phyloP scores from a whole-genome alignment of 805 yeast genomes.

The Saccharomyces jurei region DNA sequence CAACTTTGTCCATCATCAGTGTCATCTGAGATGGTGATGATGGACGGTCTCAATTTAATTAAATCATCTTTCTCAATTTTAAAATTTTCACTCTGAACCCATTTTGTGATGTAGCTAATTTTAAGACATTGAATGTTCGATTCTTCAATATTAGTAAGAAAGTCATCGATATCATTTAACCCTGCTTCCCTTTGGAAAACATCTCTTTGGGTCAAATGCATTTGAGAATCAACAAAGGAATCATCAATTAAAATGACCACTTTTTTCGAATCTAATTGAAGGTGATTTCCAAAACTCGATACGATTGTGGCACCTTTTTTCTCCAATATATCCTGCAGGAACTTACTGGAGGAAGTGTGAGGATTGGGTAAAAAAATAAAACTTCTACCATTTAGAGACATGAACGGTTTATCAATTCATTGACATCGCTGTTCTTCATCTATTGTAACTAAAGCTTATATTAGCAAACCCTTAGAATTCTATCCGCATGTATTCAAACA shows the following conservation, averaged over 20 bases:
- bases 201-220: conserved; percentile 7
- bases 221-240: conserved; percentile 15
- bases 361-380: conserved; percentile 19
- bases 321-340: conserved; percentile 12
- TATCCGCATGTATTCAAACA: not conserved
- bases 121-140: conserved; percentile 9
- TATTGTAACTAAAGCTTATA: not conserved
- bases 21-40: not conserved
- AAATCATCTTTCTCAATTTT: not conserved
- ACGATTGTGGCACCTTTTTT: conserved; percentile 19
- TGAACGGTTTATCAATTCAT: not conserved
- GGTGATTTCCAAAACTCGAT: not conserved
- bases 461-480: not conserved
- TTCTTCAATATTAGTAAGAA: conserved; percentile 6
- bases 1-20: not conserved
- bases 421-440: not conserved
- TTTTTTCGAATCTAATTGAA: not conserved
- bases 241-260: conserved; percentile 19
- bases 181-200: conserved; percentile 20
- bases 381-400: not conserved
- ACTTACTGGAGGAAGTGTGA: conserved; percentile 7
- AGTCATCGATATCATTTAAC: conserved; percentile 3
- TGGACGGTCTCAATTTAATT: not conserved
- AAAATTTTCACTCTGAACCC: conserved; percentile 11
- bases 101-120: conserved; percentile 12